These are phyloP conservation scores for Atalantia buxifolia DNA, from an alignment of 345 rosid genomes.

Conservation along the genomic window DNA sequence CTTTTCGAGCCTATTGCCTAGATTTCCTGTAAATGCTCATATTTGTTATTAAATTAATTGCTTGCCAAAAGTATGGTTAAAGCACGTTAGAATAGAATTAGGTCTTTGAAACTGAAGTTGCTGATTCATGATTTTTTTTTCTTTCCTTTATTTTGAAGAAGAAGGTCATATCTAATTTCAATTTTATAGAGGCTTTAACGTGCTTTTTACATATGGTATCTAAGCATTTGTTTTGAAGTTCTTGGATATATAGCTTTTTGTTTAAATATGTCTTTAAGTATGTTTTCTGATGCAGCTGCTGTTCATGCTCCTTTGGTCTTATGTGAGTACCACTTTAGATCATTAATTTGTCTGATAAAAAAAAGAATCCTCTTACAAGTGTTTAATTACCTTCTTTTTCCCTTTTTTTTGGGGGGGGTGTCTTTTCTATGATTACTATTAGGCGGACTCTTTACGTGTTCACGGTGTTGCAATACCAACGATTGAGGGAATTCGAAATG, in stretches of 20 bases:
- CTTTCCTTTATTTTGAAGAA: neutral
- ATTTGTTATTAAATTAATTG: neutral
- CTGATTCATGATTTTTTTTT: neutral
- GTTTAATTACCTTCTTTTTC: neutral
- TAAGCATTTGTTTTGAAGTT: neutral
- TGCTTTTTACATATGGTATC: neutral
- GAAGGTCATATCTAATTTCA: neutral
- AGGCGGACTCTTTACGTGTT: conserved; percentile 81
- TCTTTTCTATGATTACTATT: conserved; percentile 13
- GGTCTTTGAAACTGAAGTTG: neutral
- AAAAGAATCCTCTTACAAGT: neutral
- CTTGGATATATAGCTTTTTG: neutral
- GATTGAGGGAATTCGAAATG: conserved; percentile 75
- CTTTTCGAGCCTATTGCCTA: neutral
- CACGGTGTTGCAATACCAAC: conserved; percentile 98
- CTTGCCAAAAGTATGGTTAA: neutral
- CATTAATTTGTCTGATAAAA: neutral
- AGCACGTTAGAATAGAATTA: neutral
- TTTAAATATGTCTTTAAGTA: neutral
- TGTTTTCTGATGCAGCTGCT: conserved; percentile 5
- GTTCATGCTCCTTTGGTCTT: conserved; percentile 7
- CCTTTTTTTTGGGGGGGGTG: neutral
- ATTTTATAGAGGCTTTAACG: neutral
- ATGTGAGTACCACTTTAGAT: conserved; percentile 7
- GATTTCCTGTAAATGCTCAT: neutral